A percentile compares a stretch with the other conserved stretches of the same genome.
Evolutionary conservation across 257 asterid species (phyloP).

Genomic region (Fraxinus cuspidata): DNA sequence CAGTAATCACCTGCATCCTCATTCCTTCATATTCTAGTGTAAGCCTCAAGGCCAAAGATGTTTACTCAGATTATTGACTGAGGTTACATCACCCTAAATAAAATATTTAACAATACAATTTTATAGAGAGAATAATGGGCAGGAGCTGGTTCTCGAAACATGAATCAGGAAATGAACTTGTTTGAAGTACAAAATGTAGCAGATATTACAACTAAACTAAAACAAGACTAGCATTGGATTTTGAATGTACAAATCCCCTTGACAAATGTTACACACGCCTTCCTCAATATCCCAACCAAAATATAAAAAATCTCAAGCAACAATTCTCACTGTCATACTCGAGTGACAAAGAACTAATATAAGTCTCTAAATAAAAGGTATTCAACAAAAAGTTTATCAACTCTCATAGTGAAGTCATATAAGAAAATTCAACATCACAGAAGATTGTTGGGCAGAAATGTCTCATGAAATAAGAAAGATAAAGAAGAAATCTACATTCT

Average conservation of each 20-base stretch:
- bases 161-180: not conserved
- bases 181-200: not conserved
- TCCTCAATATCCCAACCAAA: not conserved
- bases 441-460: not conserved
- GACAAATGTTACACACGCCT: not conserved
- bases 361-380: too few relatives aligned
- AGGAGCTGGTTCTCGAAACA: not conserved
- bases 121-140: not conserved
- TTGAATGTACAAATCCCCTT: not conserved
- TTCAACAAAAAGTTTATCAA: too few relatives aligned
- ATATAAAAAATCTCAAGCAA: not conserved
- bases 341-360: not conserved
- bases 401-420: too few relatives aligned
- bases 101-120: not conserved
- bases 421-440: not conserved
- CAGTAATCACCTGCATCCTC: not conserved
- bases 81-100: not conserved
- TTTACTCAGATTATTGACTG: not conserved
- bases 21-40: not conserved
- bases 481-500: not conserved
- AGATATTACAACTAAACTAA: not conserved
- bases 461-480: not conserved
- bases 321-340: not conserved
- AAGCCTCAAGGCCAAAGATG: not conserved
- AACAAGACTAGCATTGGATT: not conserved